phyloP scores from a whole-genome alignment of 2,329 filamentous ascomycete species.

The Canariomyces notabilis region DNA sequence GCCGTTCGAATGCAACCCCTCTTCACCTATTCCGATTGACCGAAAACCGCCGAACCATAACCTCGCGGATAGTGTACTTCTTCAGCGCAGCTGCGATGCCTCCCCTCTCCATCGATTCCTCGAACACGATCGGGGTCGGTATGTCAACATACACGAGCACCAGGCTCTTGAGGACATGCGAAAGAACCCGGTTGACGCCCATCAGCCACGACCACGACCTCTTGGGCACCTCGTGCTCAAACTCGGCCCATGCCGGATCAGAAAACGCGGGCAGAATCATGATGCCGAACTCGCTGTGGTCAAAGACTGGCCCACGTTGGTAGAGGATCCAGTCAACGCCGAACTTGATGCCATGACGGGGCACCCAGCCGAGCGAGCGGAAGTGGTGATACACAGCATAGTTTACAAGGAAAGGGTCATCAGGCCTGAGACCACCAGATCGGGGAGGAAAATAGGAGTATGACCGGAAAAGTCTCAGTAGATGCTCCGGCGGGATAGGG shows the following conservation, averaged over 20 bases:
- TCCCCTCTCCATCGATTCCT: constrained; percentile 20
- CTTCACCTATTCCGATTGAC: constrained; percentile 29
- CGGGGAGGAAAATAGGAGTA: constrained; percentile 65
- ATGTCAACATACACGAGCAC: constrained; percentile 89
- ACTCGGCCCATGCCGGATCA: constrained; percentile 63
- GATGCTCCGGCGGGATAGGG: constrained; percentile 47
- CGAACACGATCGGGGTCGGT: constrained; percentile 55
- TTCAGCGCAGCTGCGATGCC: constrained; percentile 26
- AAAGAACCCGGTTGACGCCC: constrained; percentile 81
- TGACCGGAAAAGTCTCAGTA: constrained; percentile 63
- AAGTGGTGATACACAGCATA: constrained; percentile 96
- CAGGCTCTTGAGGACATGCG: constrained; percentile 84
- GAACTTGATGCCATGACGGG: constrained; percentile 89
- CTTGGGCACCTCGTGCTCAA: constrained; percentile 44
- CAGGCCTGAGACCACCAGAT: constrained; percentile 52
- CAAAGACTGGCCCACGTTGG: constrained; percentile 85
- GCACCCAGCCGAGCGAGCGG: constrained; percentile 90
- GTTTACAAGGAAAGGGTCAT: constrained; percentile 79
- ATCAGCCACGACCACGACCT: constrained; percentile 79
- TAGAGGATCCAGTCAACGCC: constrained; percentile 94
- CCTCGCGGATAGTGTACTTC: constrained; percentile 28
- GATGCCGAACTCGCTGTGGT: constrained; percentile 89
- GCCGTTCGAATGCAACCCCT: constrained; percentile 8
- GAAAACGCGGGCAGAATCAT: constrained; percentile 79
- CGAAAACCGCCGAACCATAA: constrained; percentile 30